A percentile compares a stretch with the other conserved stretches of the same genome.
These are phyloP conservation scores for Salisapilia sapeloensis DNA, from an alignment of 352 stramenopile genomes.

Conservation along the genomic window DNA sequence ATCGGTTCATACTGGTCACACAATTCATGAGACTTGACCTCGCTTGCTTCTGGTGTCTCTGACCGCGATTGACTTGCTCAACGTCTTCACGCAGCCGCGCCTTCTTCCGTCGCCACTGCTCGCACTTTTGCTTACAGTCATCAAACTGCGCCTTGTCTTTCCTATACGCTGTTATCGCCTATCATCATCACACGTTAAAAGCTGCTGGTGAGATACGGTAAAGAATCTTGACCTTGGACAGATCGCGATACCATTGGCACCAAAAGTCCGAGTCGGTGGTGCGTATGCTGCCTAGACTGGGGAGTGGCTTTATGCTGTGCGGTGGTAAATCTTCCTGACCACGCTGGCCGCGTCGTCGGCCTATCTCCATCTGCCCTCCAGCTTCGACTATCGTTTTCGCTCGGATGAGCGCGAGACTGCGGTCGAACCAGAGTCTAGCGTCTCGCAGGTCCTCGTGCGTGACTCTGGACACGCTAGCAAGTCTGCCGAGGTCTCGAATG, in stretches of 20 bases:
- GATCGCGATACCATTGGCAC: constrained; percentile 33
- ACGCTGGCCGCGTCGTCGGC: too few relatives aligned
- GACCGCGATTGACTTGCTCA: constrained; percentile 18
- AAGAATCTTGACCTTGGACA: constrained; percentile 14
- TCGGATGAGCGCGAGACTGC: too few relatives aligned
- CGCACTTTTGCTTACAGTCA: constrained; percentile 12
- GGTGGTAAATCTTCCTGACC: too few relatives aligned
- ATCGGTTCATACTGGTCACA: constrained; percentile 47
- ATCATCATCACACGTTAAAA: constrained; percentile 1
- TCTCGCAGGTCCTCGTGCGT: too few relatives aligned
- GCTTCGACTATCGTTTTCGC: too few relatives aligned
- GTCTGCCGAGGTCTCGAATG: too few relatives aligned
- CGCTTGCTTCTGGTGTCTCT: constrained; percentile 26
- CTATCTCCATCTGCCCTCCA: too few relatives aligned
- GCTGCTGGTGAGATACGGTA: background rate
- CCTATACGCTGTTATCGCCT: constrained; percentile 16
- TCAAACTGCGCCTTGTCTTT: constrained; percentile 16
- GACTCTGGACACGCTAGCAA: too few relatives aligned
- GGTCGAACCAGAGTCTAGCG: too few relatives aligned
- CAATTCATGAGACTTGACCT: constrained; percentile 48
- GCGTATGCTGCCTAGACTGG: too few relatives aligned
- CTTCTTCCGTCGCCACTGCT: constrained; percentile 27
- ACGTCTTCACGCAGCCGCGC: constrained; percentile 28
- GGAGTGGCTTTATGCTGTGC: too few relatives aligned
- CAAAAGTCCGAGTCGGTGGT: constrained; percentile 16